Base-by-base conservation (phyloP, 805 yeast species). In the Soucietia sequanensis region DNA sequence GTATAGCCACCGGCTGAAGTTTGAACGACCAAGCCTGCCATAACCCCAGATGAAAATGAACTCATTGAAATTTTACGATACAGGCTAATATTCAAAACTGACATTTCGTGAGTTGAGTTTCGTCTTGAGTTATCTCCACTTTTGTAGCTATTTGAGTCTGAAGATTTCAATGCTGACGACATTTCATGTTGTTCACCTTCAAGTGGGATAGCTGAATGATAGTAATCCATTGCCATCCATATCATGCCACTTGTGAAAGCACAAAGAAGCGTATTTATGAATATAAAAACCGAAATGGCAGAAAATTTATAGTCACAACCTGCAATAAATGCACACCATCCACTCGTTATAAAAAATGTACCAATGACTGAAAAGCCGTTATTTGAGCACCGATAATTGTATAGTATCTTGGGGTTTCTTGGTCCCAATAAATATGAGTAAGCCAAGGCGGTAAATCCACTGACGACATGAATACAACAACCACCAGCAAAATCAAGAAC, bases 401-500 rank as follows among this genome's bases (percentile, higher is more conserved):
- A 48, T 5, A 67, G 50, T 6, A 65, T 40, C 35, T 60, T 62
- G 1, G 70, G 59, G 34, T 66, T 66, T 33, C 74, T 48, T 8
- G 72, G 70, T 1, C 74, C 74, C 35, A 68, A 47, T 14, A 61
- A 54, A 41, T 61, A 67, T 9, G 71, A 65, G 38, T 68, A 68
- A 3, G 71, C 71, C 34, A 68, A 54, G 3, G 66, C 56, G 7
- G 74, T 68, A 35, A 67, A 65, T n/a, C 74, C 74, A 43, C 71
- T 60, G 4, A 67, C 70, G 22, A 66, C 49, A 39, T 68, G 74
- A n/a, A 68, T 56, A 42, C 70, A 63, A 29, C 56, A 62, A 8
- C 72, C 74, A 8, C 74, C 74, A 5, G 74, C 72, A 50, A 67
- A 68, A 42, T 68, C 74, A 8, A 66, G 47, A 3, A 66, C 72